Conservation (phyloP, 192 early-diverging fungal genomes). For the Dissophora globulifera region DNA sequence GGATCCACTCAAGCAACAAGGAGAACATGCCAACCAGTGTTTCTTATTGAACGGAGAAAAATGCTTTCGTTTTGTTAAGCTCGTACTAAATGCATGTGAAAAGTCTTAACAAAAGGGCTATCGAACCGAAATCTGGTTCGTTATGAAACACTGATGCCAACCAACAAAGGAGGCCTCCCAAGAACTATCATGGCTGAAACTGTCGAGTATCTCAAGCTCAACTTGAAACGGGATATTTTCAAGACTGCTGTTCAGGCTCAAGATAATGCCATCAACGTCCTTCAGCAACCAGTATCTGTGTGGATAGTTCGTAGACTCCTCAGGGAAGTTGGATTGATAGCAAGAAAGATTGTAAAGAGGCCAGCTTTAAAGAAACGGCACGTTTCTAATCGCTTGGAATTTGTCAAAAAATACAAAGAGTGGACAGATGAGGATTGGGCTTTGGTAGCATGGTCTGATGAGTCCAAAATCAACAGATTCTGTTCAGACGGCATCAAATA, state of each 20-base stretch:
- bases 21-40: slow-evolving; percentile 9
- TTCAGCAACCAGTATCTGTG: background rate
- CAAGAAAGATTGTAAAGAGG: slow-evolving; percentile 3
- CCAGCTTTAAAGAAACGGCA: slow-evolving; percentile 5
- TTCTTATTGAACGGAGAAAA: no score
- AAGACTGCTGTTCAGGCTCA: slow-evolving; percentile 4
- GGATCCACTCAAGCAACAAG: background rate
- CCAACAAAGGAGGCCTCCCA: slow-evolving; percentile 14
- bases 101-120: no score
- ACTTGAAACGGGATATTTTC: background rate
- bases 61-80: no score
- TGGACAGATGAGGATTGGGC: slow-evolving; percentile 37
- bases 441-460: slow-evolving; percentile 13
- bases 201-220: slow-evolving; percentile 6
- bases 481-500: slow-evolving; percentile 24
- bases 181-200: background rate
- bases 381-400: slow-evolving; percentile 1
- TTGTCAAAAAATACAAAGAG: slow-evolving; percentile 20
- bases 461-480: slow-evolving; percentile 24
- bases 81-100: no score
- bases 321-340: slow-evolving; percentile 14
- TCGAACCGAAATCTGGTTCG: no score
- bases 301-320: slow-evolving; percentile 4
- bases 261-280: background rate
- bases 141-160: no score